A percentile compares a stretch with the other conserved stretches of the same genome.
Conservation (phyloP, 768 basidiomycete genomes). For the Gelatoporia subvermispora region DNA sequence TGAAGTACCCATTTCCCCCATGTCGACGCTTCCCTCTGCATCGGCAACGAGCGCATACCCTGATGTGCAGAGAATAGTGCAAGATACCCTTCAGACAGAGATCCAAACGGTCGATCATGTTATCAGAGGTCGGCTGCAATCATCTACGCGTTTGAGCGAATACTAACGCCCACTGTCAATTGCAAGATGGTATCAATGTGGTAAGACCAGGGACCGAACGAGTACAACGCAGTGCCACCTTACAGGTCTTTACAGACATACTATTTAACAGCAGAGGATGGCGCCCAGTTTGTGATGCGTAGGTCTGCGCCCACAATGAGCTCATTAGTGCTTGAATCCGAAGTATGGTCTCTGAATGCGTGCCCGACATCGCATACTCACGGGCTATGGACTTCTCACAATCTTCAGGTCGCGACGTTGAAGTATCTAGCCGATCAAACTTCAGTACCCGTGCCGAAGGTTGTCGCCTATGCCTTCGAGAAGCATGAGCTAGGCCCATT, state of each 20-base stretch:
- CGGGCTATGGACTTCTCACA: neutral
- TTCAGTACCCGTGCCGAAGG: slow-evolving; percentile 23
- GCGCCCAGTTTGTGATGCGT: slow-evolving; percentile 16
- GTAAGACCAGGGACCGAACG: slow-evolving; percentile 7
- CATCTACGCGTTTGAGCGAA: slow-evolving; percentile 8
- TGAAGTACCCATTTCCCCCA: too few species aligned
- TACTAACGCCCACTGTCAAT: too few species aligned
- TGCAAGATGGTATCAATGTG: neutral
- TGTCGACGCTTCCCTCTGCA: too few species aligned
- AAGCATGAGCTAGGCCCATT: slow-evolving; percentile 4
- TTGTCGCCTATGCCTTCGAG: slow-evolving; percentile 10
- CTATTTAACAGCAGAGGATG: slow-evolving; percentile 17
- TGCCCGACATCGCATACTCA: neutral
- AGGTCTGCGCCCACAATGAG: slow-evolving; percentile 11
- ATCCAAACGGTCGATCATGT: neutral
- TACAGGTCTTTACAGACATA: slow-evolving; percentile 13
- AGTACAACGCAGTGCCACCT: neutral
- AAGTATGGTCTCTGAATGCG: too few species aligned
- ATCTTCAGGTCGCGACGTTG: slow-evolving; percentile 25
- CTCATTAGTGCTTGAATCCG: slow-evolving; percentile 14
- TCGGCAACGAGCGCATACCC: too few species aligned
- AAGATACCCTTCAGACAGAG: neutral
- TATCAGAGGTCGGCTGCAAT: slow-evolving; percentile 3
- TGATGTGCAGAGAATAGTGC: neutral
- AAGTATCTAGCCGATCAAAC: slow-evolving; percentile 22